Base-by-base conservation (phyloP, 1,139 yeast species). In the Suhomyces panamericanus region DNA sequence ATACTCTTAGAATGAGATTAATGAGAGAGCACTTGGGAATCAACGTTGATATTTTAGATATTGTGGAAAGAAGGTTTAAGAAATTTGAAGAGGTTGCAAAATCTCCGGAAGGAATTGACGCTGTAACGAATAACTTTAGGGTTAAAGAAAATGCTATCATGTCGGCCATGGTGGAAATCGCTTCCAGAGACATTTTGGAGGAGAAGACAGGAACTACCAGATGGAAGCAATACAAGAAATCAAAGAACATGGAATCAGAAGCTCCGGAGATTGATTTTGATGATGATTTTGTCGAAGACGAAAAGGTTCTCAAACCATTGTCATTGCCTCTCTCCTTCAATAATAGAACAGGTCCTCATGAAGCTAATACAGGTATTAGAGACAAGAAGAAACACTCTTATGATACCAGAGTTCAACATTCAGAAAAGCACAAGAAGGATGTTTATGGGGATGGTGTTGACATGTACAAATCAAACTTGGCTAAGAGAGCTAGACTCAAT, bases 1-100 rank as follows among this genome's bases (percentile, higher is more conserved):
- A 90, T 63, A 85, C 95, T 3, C 70, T 95, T 51, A 76, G 99
- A 59, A 80, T 90, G 71, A 77, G 98, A 50, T 74, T 95, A 40
- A 93, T 95, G 99, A 79, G 99, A 52, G 99, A 95, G 61, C 99
- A 95, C 65, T 64, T 95, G 30, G 99, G 99, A 15, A 85, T 95
- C 41, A 93, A 88, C 63, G 93, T 91, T 38, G 99, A 95, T 64
- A 74, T 85, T 24, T 69, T 93, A 34, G 99, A 93, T 50, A 68
- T 86, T 38, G 87, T 90, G 32, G 98, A 93, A 58, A 75, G 95
- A 56, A 74, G 86, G 52, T 86, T 87, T 55, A 70, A 70, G 37
- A 77, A 77, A 52, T 73, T 85, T 49, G 87, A 84, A 54, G 69
- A 70, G 11, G 65, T 76, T 54, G 87, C 91, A 1, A 64, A 62